Percentiles rank a stretch among this genome's conserved stretches.
Conservation (phyloP, 768 basidiomycete genomes). For the Boletus barrowsii region DNA sequence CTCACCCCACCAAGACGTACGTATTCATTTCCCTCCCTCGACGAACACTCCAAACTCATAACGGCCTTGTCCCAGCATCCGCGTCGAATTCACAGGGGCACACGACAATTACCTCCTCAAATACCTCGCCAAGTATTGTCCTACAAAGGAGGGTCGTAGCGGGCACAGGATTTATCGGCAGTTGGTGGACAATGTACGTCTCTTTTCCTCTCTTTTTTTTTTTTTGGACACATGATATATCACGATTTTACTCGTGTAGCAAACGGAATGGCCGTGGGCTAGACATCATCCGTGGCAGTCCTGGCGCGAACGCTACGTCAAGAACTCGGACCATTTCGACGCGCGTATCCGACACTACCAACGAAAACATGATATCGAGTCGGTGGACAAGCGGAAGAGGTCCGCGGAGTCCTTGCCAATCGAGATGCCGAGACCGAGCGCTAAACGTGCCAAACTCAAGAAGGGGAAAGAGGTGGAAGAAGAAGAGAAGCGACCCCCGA, state of each 20-base stretch:
- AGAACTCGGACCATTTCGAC: slow-evolving; percentile 43
- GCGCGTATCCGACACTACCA: slow-evolving; percentile 40
- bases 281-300: slow-evolving; percentile 52
- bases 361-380: slow-evolving; percentile 22
- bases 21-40: not conserved
- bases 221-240: not conserved
- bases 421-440: not conserved
- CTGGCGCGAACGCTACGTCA: slow-evolving; percentile 62
- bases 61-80: slow-evolving; percentile 8
- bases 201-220: not conserved
- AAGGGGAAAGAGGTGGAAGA: not conserved
- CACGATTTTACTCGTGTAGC: slow-evolving; percentile 25
- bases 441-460: slow-evolving; percentile 10
- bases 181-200: slow-evolving; percentile 47
- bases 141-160: slow-evolving; percentile 37
- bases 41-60: not conserved
- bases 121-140: slow-evolving; percentile 51
- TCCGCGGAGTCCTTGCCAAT: not conserved
- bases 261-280: slow-evolving; percentile 50
- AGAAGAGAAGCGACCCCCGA: not conserved
- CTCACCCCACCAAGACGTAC: not conserved
- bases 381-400: slow-evolving; percentile 6
- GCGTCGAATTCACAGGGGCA: slow-evolving; percentile 32
- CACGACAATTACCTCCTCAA: slow-evolving; percentile 44
- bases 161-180: slow-evolving; percentile 45